Conservation (phyloP, 2,329 filamentous ascomycete species). For the Reticulascus tulasneorum region DNA sequence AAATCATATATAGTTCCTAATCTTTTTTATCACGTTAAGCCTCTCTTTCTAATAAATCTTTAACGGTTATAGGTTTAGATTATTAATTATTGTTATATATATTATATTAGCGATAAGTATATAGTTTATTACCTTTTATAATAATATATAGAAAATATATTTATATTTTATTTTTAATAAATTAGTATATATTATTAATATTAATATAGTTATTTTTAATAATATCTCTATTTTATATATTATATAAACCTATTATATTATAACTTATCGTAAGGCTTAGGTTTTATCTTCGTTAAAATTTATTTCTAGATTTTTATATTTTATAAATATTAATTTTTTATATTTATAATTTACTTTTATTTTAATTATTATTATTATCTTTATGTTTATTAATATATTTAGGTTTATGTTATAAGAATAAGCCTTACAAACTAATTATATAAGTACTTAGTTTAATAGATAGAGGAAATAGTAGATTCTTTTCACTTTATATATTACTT, state of each 20-base stretch:
- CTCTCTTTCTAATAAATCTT: not conserved
- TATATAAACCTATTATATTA: slow-evolving; percentile 1
- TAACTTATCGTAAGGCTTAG: not conserved
- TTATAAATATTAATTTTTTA: too few relatives aligned
- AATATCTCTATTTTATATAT: not conserved
- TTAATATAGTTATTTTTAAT: too few relatives aligned
- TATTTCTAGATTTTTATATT: too few relatives aligned
- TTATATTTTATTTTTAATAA: not conserved
- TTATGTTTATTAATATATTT: slow-evolving; percentile 1
- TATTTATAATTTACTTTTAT: not conserved
- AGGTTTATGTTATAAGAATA: not conserved
- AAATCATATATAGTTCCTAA: not conserved
- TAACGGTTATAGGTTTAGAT: not conserved
- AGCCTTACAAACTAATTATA: too few relatives aligned
- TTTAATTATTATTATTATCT: too few relatives aligned
- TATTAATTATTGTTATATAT: slow-evolving; percentile 1
- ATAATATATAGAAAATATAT: not conserved
- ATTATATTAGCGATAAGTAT: not conserved
- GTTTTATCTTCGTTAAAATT: slow-evolving; percentile 3
- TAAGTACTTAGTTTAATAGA: too few relatives aligned
- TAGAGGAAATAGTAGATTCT: too few relatives aligned
- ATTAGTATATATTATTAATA: not conserved
- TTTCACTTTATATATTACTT: not conserved
- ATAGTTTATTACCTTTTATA: not conserved
- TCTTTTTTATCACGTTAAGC: too few relatives aligned